Evolutionary conservation across 352 stramenopile species (phyloP).

Genomic region (Blastocystis sp.): DNA sequence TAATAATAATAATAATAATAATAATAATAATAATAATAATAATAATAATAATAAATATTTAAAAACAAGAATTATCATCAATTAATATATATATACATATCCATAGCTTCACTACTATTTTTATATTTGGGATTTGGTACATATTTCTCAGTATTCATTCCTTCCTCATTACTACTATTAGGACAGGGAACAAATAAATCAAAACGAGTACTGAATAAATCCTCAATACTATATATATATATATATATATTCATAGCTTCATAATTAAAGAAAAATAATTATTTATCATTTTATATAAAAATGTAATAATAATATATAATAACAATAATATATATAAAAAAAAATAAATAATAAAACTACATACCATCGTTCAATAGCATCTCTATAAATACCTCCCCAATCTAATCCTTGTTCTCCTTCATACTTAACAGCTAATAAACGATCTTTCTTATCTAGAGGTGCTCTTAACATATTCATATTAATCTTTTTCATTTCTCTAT

Average conservation of each 20-base stretch:
- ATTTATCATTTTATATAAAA: no score
- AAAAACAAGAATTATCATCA: no score
- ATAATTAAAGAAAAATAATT: no score
- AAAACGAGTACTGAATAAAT: constrained; percentile 45
- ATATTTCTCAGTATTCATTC: constrained; percentile 63
- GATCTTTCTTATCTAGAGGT: constrained; percentile 45
- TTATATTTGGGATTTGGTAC: constrained; percentile 58
- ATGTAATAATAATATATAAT: no score
- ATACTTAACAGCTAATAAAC: constrained; percentile 49
- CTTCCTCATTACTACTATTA: constrained; percentile 66
- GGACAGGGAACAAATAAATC: constrained; percentile 63
- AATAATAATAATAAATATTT: no score
- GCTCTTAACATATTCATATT: constrained; percentile 57
- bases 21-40: no score
- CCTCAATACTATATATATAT: constrained; percentile 48
- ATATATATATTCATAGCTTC: no score
- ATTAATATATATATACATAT: constrained; percentile 43
- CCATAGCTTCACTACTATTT: constrained; percentile 37
- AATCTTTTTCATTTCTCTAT: constrained; percentile 61
- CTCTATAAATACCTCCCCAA: constrained; percentile 51
- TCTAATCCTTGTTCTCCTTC: constrained; percentile 49
- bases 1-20: no score
- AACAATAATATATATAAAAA: no score
- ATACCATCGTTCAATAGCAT: constrained; percentile 45
- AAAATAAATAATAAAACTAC: neutral